Evolutionary conservation across 805 yeast genomes (phyloP).

Genomic region (Kazachstania bromeliacearum): DNA sequence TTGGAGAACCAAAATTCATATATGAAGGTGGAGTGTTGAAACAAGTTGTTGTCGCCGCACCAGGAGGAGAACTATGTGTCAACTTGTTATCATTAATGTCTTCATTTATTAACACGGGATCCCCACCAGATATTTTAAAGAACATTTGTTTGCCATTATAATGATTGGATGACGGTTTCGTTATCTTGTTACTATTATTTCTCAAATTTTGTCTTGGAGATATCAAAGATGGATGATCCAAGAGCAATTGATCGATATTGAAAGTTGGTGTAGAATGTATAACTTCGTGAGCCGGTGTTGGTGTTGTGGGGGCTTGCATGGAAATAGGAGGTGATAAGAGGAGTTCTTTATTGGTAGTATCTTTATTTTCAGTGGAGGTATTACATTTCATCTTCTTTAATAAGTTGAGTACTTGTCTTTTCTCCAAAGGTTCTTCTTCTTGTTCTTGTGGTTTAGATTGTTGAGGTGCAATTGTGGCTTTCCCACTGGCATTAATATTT

Average conservation of each 20-base stretch:
- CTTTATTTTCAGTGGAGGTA: slow-evolving; percentile 1
- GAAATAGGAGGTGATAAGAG: too few relatives aligned
- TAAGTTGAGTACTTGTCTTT: slow-evolving; percentile 14
- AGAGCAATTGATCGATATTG: neutral
- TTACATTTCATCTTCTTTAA: slow-evolving; percentile 21
- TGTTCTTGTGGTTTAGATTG: neutral
- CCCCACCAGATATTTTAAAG: slow-evolving; percentile 25
- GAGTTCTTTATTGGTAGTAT: too few relatives aligned
- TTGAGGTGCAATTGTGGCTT: slow-evolving; percentile 21
- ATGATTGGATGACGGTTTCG: slow-evolving; percentile 15
- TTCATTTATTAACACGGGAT: slow-evolving; percentile 25
- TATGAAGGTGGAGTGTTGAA: slow-evolving; percentile 27
- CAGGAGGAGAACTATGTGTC: neutral
- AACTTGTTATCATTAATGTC: slow-evolving; percentile 7
- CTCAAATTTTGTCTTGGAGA: neutral
- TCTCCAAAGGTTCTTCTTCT: neutral
- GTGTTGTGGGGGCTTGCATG: slow-evolving; percentile 1
- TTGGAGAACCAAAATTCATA: slow-evolving; percentile 22
- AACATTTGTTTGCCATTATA: too few relatives aligned
- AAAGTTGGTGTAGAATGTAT: neutral
- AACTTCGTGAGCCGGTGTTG: neutral
- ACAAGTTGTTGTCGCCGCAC: slow-evolving; percentile 3
- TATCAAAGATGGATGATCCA: slow-evolving; percentile 1
- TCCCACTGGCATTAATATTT: slow-evolving; percentile 25
- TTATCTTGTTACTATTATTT: neutral